Base-by-base conservation (phyloP, 116 monocot genomes). In the Posidonia oceanica region DNA sequence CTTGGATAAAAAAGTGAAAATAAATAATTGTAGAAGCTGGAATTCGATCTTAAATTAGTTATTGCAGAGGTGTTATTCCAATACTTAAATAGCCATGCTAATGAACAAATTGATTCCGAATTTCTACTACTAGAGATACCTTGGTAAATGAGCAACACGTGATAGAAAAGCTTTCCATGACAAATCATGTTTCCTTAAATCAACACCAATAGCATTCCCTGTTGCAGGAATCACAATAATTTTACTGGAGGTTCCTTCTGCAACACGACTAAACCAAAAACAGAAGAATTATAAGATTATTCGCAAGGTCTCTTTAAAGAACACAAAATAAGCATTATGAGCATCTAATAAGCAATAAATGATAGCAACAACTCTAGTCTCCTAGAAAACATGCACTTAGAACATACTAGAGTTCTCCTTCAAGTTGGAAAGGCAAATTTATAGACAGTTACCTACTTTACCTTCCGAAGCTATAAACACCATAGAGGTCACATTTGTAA, bases 131-230 rank as follows among this genome's bases (percentile, higher is more conserved):
- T 23, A 15, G 23, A 70, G 39, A 23, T 61, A 97, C 96, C 87
- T 91, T 74, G 78, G 55, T 75, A 79, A 61, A 65, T 69, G 75
- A 70, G 59, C 68, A 78, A 79, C 73, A 15, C 64, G 18, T 22
- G 82, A 81, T 18, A 97, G 74, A 76, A 97, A 89, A 66, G 83
- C 79, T 68, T 78, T 75, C 91, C 96, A 91, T 44, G 96, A 89
- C 29, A 89, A 23, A 75, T 97, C 96, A 70, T 83, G 69, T 29
- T 67, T 80, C 69, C 96, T 86, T 68, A 97, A 69, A 68, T 78
- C 39, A 70, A 97, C 56, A 70, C 75, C 77, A 39, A 91, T 58
- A 67, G 72, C 80, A 54, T 65, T 75, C 21, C 96, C 87, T 5
- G 39, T 68, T 38, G 76, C 79, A 72, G 96, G 89, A 80, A 97